Base-by-base conservation (phyloP, 257 asterid species). In the Plantago elongata region DNA sequence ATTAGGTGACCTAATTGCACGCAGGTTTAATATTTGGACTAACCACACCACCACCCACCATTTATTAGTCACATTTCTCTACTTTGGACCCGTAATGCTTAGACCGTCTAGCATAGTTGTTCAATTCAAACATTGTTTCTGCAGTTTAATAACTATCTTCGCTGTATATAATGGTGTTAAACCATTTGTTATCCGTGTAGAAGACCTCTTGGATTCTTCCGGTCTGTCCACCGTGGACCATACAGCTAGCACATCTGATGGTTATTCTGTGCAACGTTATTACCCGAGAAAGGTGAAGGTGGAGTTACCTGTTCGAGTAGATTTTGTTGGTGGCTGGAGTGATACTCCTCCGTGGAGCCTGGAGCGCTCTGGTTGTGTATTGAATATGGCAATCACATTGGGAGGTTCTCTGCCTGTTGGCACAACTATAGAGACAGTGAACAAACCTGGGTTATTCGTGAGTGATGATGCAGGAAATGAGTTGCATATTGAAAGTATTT, bases 321-420 rank as follows among this genome's bases (percentile, higher is more conserved):
- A 93, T 79, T 93, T 93, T 78, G 95, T 78, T 45, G 99, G 99
- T 54, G 97, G 97, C 45, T 93, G 99, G 99, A 93, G 97, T 58
- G 97, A 93, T 67, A 89, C 95, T 64, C 99, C 95, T 71, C 97
- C 97, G 14, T 92, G 99, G 97, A 93, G 97, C 79, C 79, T 87
- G 80, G 96, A 93, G 74, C 99, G 97, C 58, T 83, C 84, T 22
- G 99, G 99, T 40, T 87, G 94, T 51, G 97, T 89, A 65, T 77
- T 93, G 64, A 89, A 93, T 82, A 87, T 89, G 97, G 99, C 99
- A 70, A 87, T 93, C 69, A 81, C 75, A 49, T 64, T 87, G 60
- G 87, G 75, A 72, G 80, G 80, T 62, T 87, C 91, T 29, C 96
- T 83, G 77, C 97, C 96, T 14, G 78, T 89, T 63, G 95, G 97